Evolutionary conservation across 2,329 filamentous ascomycete species (phyloP), one percentile per base, ranked within the genome.

Genomic region (Amesomyces nigricolor): DNA sequence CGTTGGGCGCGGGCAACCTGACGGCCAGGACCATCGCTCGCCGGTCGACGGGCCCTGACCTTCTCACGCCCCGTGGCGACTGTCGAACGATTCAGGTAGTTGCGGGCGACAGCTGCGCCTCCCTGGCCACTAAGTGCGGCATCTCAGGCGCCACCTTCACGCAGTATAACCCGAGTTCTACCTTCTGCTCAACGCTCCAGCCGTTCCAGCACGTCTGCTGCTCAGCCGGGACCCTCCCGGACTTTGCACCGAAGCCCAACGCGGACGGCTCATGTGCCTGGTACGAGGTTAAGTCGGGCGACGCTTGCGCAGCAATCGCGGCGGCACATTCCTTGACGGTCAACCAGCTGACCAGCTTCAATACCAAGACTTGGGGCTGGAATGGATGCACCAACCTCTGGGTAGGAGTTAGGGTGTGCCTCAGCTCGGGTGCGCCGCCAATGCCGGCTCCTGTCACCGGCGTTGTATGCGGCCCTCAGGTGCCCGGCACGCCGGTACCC

Each of bases 61-160:
- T 22, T 4, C 11, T 47, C n/a, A 14, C 4, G 14, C 16, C 42
- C 9, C 45, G 46, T 32, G 58, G 42, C 7, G 49, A 56, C 17
- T 71, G 69, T 58, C 60, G 57, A n/a, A 66, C 61, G 17, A 61
- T 65, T 10, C 62, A 71, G 35, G 71, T 74, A 9, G 60, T 62
- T 1, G 61, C 63, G 0, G 71, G 70, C 1, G 72, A 76, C 49
- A 60, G 64, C 43, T 77, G 75, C 43, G 64, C 55, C 0, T 57
- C 67, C 0, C 62, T 78, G 0, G 73, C 72, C 0, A 49, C 60
- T 5, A 63, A 64, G 38, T 78, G 75, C 51, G 68, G 71, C 4
- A 72, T 78, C 13, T 68, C 69, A 0, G 47, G 32, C 9, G 40
- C 46, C 35, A 16, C n/a, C 8, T 51, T 55, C 17, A 51, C 42